Evolutionary conservation across 164 flowering plant species (phyloP).

Genomic region (Paratinospora sagittata): DNA sequence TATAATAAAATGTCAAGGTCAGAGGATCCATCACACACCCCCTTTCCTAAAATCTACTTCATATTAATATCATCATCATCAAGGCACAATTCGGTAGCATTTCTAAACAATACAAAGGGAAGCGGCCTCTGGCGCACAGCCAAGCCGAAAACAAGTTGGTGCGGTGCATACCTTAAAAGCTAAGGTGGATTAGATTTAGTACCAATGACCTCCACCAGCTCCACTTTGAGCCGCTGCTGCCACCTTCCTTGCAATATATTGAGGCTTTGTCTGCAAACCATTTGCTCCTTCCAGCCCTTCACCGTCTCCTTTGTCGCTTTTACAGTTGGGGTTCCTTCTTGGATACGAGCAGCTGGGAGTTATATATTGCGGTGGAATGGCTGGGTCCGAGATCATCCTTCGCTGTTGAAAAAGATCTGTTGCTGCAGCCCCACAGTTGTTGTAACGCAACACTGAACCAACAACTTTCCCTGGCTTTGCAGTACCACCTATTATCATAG

Average conservation of each 20-base stretch:
- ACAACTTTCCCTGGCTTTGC: conserved; percentile 92
- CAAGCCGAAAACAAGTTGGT: too few relatives aligned
- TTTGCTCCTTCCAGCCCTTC: conserved; percentile 54
- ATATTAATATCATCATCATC: too few relatives aligned
- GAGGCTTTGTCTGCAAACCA: conserved; percentile 64
- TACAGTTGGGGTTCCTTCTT: conserved; percentile 55
- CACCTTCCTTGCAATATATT: conserved; percentile 68
- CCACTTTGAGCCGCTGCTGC: conserved; percentile 57
- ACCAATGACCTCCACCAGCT: conserved; percentile 62
- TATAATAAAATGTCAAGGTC: too few relatives aligned
- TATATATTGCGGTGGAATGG: conserved; percentile 44
- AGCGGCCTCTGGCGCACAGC: too few relatives aligned
- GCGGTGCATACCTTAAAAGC: too few relatives aligned
- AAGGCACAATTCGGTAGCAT: too few relatives aligned
- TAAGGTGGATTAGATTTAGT: too few relatives aligned
- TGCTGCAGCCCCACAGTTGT: conserved; percentile 56
- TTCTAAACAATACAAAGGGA: too few relatives aligned
- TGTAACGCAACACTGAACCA: conserved; percentile 66
- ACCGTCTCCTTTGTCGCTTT: conserved; percentile 55
- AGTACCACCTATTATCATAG: conserved; percentile 47
- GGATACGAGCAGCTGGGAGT: conserved; percentile 56
- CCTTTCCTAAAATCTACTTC: too few relatives aligned
- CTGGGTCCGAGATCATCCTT: conserved; percentile 49
- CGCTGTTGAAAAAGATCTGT: conserved; percentile 57
- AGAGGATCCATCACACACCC: too few relatives aligned